Evolutionary conservation across 2,329 filamentous ascomycete species (phyloP).

Genomic region (Beauveria pseudobassiana): DNA sequence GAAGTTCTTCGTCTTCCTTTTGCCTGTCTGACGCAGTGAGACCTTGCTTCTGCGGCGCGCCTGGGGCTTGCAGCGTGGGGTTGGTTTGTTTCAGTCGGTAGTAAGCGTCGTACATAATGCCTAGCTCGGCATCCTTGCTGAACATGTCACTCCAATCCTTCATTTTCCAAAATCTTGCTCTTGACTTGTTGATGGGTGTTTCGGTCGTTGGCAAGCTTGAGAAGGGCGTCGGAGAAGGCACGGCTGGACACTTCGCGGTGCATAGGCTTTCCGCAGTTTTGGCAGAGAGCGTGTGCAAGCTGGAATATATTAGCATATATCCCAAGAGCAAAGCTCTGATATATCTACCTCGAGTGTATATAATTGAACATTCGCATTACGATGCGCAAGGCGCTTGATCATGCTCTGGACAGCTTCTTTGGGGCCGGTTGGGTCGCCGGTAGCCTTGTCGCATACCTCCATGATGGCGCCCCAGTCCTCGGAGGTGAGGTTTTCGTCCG

Average conservation of each 20-base stretch:
- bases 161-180: constrained; percentile 93
- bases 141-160: constrained; percentile 96
- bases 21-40: constrained; percentile 85
- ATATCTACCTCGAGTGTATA: constrained; percentile 75
- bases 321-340: background rate
- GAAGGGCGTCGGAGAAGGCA: constrained; percentile 87
- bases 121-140: constrained; percentile 76
- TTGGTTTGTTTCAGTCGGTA: constrained; percentile 77
- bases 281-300: constrained; percentile 84
- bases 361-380: constrained; percentile 92
- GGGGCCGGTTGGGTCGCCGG: constrained; percentile 48
- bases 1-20: constrained; percentile 94
- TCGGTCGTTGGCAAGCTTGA: constrained; percentile 85
- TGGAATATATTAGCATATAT: constrained; percentile 25
- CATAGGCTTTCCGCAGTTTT: constrained; percentile 82
- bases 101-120: constrained; percentile 96
- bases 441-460: constrained; percentile 55
- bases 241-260: constrained; percentile 86
- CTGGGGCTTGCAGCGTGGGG: constrained; percentile 83
- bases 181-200: constrained; percentile 97
- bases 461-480: constrained; percentile 63
- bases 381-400: constrained; percentile 86
- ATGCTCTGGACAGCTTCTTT: constrained; percentile 84
- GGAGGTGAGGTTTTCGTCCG: constrained; percentile 93
- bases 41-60: constrained; percentile 85